phyloP scores from a whole-genome alignment of 352 stramenopile species.

The Phytophthora fragariaefolia region DNA sequence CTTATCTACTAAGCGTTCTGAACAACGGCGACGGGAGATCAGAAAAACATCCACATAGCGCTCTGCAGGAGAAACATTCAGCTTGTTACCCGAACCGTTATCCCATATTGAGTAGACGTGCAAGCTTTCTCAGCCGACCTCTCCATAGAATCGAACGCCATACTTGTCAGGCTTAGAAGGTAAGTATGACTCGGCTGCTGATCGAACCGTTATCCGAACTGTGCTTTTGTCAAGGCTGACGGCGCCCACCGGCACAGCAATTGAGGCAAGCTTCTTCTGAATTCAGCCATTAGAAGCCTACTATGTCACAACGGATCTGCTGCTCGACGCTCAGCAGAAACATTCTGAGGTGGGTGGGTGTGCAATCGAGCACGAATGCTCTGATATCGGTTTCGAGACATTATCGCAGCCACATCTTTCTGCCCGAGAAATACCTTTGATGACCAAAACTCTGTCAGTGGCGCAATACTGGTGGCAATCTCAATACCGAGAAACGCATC shows the following conservation, averaged over 20 bases:
- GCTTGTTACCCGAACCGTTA: conserved; percentile 6
- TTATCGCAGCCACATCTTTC: neutral
- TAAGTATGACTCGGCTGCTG: neutral
- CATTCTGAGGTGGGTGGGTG: no score
- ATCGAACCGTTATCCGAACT: conserved; percentile 3
- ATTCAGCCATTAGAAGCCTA: neutral
- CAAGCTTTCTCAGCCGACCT: conserved; percentile 6
- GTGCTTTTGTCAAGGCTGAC: conserved; percentile 11
- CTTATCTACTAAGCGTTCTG: neutral
- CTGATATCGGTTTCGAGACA: conserved; percentile 1
- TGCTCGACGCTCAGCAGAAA: no score
- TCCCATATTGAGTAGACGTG: conserved; percentile 2
- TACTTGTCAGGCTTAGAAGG: conserved; percentile 11
- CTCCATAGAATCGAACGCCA: conserved; percentile 8
- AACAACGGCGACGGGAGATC: neutral
- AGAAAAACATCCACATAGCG: neutral
- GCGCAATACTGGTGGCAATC: conserved; percentile 7
- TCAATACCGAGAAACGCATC: conserved; percentile 12
- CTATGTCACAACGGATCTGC: conserved; percentile 14
- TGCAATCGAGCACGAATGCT: conserved; percentile 4
- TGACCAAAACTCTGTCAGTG: conserved; percentile 12
- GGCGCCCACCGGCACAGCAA: conserved; percentile 7
- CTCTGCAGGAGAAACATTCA: neutral
- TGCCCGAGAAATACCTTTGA: conserved; percentile 12
- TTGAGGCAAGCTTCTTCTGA: neutral